phyloP scores from a whole-genome alignment of 768 basidiomycete species.

The Lentinula sp. region DNA sequence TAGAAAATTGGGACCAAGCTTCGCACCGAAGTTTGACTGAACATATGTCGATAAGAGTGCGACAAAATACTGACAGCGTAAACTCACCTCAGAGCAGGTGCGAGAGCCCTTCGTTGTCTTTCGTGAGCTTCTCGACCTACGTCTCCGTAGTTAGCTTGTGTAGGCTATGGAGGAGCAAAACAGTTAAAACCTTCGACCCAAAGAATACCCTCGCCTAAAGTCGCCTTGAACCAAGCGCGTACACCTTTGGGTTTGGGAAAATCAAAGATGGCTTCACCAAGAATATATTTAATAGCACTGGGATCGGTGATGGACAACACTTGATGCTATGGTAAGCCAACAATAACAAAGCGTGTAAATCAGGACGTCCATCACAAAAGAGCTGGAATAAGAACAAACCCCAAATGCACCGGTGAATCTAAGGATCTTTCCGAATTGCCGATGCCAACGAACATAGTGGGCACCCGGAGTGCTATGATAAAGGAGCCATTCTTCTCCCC shows the following conservation, averaged over 20 bases:
- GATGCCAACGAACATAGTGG: constrained; percentile 47
- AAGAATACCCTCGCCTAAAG: constrained; percentile 58
- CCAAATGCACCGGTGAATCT: constrained; percentile 53
- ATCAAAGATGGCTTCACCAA: constrained; percentile 46
- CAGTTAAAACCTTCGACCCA: constrained; percentile 52
- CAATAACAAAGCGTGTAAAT: not conserved
- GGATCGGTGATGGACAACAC: constrained; percentile 52
- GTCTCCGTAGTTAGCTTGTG: not conserved
- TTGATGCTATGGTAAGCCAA: constrained; percentile 36
- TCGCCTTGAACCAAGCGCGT: constrained; percentile 55
- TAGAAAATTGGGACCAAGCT: constrained; percentile 46
- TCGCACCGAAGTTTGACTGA: constrained; percentile 47
- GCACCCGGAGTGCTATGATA: constrained; percentile 48
- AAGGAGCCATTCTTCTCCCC: constrained; percentile 58
- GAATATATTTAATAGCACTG: constrained; percentile 45
- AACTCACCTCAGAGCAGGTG: constrained; percentile 50
- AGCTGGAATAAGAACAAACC: constrained; percentile 23
- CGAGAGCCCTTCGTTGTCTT: constrained; percentile 43
- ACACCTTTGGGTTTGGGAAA: constrained; percentile 63
- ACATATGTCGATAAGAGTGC: not conserved
- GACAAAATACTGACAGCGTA: not conserved
- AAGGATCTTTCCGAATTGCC: constrained; percentile 46
- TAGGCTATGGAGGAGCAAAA: not conserved
- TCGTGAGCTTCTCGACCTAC: constrained; percentile 53
- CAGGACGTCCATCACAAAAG: not conserved